These are phyloP conservation scores for Huntiella bhutanensis DNA, from an alignment of 2,329 filamentous ascomycete species.

Conservation along the genomic window DNA sequence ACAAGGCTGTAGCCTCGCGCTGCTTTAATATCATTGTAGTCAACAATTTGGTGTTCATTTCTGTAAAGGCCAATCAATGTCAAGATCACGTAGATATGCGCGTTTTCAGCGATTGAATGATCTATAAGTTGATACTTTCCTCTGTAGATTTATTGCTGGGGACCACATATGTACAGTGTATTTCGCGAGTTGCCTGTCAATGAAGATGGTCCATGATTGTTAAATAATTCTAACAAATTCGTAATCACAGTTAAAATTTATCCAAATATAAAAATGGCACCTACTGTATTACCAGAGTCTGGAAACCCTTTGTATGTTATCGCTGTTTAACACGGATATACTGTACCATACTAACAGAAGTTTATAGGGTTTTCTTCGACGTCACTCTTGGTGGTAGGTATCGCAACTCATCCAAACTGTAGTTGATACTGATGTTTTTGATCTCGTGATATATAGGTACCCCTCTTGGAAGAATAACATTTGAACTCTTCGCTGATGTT, in stretches of 20 bases:
- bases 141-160: too few species aligned
- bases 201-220: background rate
- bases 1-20: too few species aligned
- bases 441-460: conserved; percentile 39
- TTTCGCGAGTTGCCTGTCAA: background rate
- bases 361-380: conserved; percentile 49
- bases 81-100: too few species aligned
- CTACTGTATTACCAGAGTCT: conserved; percentile 27
- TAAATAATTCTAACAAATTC: background rate
- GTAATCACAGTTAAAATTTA: background rate
- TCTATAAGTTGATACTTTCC: too few species aligned
- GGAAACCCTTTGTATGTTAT: conserved; percentile 29
- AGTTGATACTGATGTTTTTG: background rate
- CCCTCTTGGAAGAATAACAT: conserved; percentile 68
- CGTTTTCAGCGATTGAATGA: too few species aligned
- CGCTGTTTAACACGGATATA: background rate
- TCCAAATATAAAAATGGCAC: conserved; percentile 20
- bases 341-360: background rate
- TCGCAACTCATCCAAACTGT: background rate
- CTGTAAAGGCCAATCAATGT: too few species aligned
- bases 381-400: conserved; percentile 56
- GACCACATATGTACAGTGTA: background rate
- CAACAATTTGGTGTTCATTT: too few species aligned
- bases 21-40: too few species aligned
- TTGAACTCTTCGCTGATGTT: conserved; percentile 73